Base-by-base conservation (phyloP, 163 green algal genomes). In the Chlorella variabilis region DNA sequence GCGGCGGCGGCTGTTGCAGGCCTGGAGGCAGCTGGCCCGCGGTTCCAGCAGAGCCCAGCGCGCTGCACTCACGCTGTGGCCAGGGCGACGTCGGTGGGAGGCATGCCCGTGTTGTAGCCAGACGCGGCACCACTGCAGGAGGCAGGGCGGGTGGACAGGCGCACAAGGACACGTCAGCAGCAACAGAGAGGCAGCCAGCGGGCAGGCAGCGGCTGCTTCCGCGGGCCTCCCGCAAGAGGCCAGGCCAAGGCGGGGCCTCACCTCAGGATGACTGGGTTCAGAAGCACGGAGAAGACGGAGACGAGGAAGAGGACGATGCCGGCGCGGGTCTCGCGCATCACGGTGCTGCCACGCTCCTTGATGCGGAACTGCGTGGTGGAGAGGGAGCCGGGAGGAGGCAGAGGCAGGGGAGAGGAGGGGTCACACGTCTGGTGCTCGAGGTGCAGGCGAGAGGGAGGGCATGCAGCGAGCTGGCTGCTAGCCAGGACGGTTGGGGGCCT, bases 211-310 rank as follows among this genome's bases (percentile, higher is more conserved):
- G 15, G 15, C 11, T 54, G 45, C 45, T 54, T 54, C 11, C 45
- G 45, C 45, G 11, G 11, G 45, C 45, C 45, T n/a, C n/a, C n/a
- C n/a, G n/a, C n/a, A n/a, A n/a, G n/a, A n/a, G n/a, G n/a, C n/a
- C n/a, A n/a, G n/a, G n/a, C n/a, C n/a, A n/a, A n/a, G n/a, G n/a
- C n/a, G n/a, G n/a, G n/a, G n/a, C n/a, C 45, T 15, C 45, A 54
- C 21, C 41, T 76, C 38, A 89, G 85, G 66, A 89, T 91, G 51
- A 91, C 65, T 1, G 90, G 87, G 81, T 93, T 93, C 15, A 93
- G 83, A 70, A 91, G 89, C 5, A 93, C 83, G 33, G 92, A 93
- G 83, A 92, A 93, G 7, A 87, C 89, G 11, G 76, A 83, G 20
- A 71, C 76, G 3, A 83, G 62, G 76, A 83, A 83, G 34, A 83